phyloP scores from a whole-genome alignment of 1,284 basidiomycete species.

The Vanrija pseudolonga region DNA sequence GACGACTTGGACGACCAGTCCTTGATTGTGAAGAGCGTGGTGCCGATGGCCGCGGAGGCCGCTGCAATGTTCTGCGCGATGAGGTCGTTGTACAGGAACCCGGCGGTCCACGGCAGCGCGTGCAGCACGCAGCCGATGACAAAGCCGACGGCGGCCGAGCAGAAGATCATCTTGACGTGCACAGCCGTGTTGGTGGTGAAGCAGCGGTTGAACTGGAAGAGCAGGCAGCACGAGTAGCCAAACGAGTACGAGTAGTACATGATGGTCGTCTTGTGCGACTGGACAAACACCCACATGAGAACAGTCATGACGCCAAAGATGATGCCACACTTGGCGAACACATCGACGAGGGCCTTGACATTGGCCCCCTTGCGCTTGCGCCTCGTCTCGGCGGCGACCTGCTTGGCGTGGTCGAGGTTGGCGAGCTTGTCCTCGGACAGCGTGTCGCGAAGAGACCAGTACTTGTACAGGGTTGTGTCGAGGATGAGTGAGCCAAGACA shows the following conservation, averaged over 20 bases:
- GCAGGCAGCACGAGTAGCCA: slow-evolving; percentile 9
- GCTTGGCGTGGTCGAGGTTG: slow-evolving; percentile 7
- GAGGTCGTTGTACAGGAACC: slow-evolving; percentile 10
- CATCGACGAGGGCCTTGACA: slow-evolving; percentile 1
- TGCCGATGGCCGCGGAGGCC: slow-evolving; percentile 1
- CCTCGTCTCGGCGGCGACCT: slow-evolving; percentile 1
- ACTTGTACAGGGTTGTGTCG: slow-evolving; percentile 11
- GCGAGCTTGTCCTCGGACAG: slow-evolving; percentile 8
- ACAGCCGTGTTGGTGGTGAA: slow-evolving; percentile 10
- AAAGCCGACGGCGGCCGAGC: slow-evolving; percentile 1
- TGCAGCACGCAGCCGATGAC: slow-evolving; percentile 1
- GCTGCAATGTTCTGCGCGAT: slow-evolving; percentile 5
- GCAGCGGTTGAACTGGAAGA: slow-evolving; percentile 14
- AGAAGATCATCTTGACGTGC: slow-evolving; percentile 9
- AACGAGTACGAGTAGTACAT: slow-evolving; percentile 10
- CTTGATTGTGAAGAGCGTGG: not conserved
- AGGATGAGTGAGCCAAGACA: slow-evolving; percentile 9
- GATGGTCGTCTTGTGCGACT: slow-evolving; percentile 3
- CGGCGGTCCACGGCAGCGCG: slow-evolving; percentile 5
- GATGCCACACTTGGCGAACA: slow-evolving; percentile 7
- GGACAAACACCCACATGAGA: slow-evolving; percentile 10
- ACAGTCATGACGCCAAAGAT: slow-evolving; percentile 6
- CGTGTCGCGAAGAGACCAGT: slow-evolving; percentile 9
- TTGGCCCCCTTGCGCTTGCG: not conserved
- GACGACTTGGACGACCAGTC: not conserved